phyloP scores from a whole-genome alignment of 2,329 filamentous ascomycete species.

The Aciculosporium take region DNA sequence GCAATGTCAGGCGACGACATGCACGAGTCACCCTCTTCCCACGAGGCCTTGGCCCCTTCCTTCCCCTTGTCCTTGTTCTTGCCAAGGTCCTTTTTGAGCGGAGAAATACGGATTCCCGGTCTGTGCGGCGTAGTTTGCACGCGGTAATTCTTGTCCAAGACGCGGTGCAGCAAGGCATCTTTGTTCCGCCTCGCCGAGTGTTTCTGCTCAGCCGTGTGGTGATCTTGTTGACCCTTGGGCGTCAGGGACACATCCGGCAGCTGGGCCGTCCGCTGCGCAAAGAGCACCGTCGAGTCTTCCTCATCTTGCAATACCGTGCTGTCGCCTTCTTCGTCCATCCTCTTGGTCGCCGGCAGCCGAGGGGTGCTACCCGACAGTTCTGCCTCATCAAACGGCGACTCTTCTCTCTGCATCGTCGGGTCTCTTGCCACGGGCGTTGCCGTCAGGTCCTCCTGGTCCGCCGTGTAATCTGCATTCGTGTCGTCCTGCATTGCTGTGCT shows the following conservation, averaged over 20 bases:
- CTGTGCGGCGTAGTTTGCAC: constrained; percentile 82
- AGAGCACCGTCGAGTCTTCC: constrained; percentile 34
- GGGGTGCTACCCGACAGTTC: too few species aligned
- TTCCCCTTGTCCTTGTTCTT: constrained; percentile 16
- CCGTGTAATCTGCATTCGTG: constrained; percentile 34
- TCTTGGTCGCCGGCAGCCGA: too few species aligned
- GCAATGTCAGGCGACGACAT: constrained; percentile 65
- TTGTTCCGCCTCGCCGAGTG: constrained; percentile 26
- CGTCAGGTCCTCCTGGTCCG: constrained; percentile 25
- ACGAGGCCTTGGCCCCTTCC: constrained; percentile 18
- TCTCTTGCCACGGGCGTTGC: constrained; percentile 19
- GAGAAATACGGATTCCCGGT: constrained; percentile 28
- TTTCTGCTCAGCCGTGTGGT: constrained; percentile 17
- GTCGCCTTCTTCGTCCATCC: constrained; percentile 33
- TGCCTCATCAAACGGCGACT: constrained; percentile 76
- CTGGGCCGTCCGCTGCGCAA: constrained; percentile 37
- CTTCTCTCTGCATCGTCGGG: constrained; percentile 32
- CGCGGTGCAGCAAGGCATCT: constrained; percentile 73
- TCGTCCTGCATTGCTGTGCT: constrained; percentile 43
- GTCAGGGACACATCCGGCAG: constrained; percentile 50
- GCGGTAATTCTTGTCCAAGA: constrained; percentile 93
- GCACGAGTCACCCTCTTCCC: constrained; percentile 38
- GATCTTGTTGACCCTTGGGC: constrained; percentile 29
- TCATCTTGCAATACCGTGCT: constrained; percentile 22
- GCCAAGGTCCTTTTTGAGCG: constrained; percentile 21